phyloP scores from a whole-genome alignment of 257 asterid species.

The Solanum medicagineum region DNA sequence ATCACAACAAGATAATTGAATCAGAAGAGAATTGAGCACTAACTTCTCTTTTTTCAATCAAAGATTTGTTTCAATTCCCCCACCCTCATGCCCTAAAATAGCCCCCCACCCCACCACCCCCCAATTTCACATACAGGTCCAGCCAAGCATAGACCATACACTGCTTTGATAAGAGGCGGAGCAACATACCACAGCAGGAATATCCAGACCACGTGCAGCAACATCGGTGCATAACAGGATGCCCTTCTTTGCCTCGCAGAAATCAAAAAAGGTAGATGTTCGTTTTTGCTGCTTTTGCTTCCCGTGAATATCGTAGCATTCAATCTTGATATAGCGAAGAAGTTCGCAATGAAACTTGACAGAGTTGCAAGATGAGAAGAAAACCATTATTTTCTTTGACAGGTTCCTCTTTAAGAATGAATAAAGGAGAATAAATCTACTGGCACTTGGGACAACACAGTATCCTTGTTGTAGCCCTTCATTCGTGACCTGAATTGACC shows the following conservation, averaged over 20 bases:
- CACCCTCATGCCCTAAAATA: neutral
- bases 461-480: conserved; percentile 97
- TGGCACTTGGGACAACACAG: conserved; percentile 70
- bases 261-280: conserved; percentile 70
- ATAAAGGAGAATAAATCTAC: conserved; percentile 84
- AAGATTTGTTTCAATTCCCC: neutral
- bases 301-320: conserved; percentile 77
- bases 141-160: neutral
- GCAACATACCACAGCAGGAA: conserved; percentile 84
- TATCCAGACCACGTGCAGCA: conserved; percentile 99
- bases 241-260: conserved; percentile 79
- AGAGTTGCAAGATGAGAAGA: conserved; percentile 87
- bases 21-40: neutral
- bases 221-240: conserved; percentile 87
- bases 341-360: conserved; percentile 86
- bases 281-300: conserved; percentile 94
- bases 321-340: conserved; percentile 60
- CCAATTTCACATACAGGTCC: neutral
- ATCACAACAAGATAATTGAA: neutral
- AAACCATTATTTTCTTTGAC: conserved; percentile 96
- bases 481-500: conserved; percentile 58
- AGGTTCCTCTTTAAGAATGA: conserved; percentile 77
- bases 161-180: neutral
- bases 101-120: neutral
- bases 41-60: neutral